Evolutionary conservation across 2,329 filamentous ascomycete genomes (phyloP), one percentile per base, ranked within the genome.

Genomic region (Tolypocladium nubicola): DNA sequence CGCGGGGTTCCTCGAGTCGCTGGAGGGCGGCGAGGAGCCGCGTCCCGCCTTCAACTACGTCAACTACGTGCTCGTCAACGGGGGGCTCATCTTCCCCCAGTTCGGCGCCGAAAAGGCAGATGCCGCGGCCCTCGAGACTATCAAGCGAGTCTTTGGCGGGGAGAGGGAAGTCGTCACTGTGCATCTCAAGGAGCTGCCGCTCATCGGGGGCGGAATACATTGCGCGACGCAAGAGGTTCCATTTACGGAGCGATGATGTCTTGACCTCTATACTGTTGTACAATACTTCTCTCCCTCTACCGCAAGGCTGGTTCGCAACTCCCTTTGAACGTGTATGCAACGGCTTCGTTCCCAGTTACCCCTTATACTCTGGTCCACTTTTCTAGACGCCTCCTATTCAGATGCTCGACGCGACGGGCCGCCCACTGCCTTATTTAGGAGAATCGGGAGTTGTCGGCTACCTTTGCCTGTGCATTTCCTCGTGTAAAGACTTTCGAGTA

Each of bases 51-150:
- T 59, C 33, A 64, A 59, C 37, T 65, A 70, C 23, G 62, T 61
- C 55, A 69, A 68, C 45, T 66, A 63, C 45, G 55, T 68, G 19
- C 30, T 68, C 1, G 66, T 68, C n/a, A 67, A 68, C 23, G 65
- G 61, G 5, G 68, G 65, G 0, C 23, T 70, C 9, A 64, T 70
- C 2, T 57, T 70, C 21, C 66, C 68, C 5, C 61, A 62, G 16
- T 70, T 70, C 55, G 64, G 66, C 8, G 61, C 67, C 23, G 39
- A 35, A 1, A 55, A 61, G 13, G 45, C 60, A 7, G 68, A 70
- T 53, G 58, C 57, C 4, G 58, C 62, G 2, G 68, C 68, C 1
- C 35, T 64, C 33, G 52, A 54, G 14, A 5, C 2, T 65, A 63
- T 14, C 35, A 56, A 37, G 11, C 21, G 13, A 21, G 37, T 39